These are phyloP conservation scores for Melanomma pulvis-pyrius DNA, from an alignment of 495 filamentous ascomycete genomes.

Conservation along the genomic window DNA sequence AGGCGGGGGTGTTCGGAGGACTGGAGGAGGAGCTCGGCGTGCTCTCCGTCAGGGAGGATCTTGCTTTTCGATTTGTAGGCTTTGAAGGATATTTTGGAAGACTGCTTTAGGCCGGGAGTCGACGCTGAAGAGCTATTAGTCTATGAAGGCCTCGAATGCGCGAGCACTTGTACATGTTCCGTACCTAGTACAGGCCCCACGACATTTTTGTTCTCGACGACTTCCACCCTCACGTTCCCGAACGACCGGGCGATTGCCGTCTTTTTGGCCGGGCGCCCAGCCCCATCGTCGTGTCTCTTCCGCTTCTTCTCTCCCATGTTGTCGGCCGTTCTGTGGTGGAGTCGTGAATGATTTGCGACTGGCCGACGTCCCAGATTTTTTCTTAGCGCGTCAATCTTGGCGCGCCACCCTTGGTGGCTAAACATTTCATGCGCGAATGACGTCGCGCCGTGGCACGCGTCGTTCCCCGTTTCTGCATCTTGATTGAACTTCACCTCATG, in stretches of 20 bases:
- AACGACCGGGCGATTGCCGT: slow-evolving; percentile 55
- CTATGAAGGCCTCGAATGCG: background rate
- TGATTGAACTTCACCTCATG: background rate
- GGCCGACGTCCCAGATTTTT: slow-evolving; percentile 14
- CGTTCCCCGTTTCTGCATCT: background rate
- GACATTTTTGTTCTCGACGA: slow-evolving; percentile 15
- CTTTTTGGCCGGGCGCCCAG: slow-evolving; percentile 65
- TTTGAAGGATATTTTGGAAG: slow-evolving; percentile 60
- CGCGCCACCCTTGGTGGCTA: background rate
- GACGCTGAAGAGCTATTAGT: slow-evolving; percentile 54
- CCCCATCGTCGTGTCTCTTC: slow-evolving; percentile 62
- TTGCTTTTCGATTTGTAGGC: slow-evolving; percentile 55
- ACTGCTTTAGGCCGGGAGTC: slow-evolving; percentile 66
- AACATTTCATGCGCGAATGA: background rate
- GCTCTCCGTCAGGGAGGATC: slow-evolving; percentile 44
- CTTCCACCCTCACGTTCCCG: slow-evolving; percentile 55
- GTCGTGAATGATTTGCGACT: background rate
- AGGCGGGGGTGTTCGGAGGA: slow-evolving; percentile 75
- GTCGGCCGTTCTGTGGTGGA: background rate
- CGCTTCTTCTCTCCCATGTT: slow-evolving; percentile 68
- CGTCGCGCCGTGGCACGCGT: slow-evolving; percentile 2
- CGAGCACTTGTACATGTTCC: background rate
- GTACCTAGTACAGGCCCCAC: slow-evolving; percentile 38
- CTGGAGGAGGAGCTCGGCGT: slow-evolving; percentile 72
- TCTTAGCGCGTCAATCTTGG: slow-evolving; percentile 14